A percentile compares a stretch with the other conserved stretches of the same genome.
phyloP scores from a whole-genome alignment of 2,329 filamentous ascomycete species.

The Verticillium nonalfalfae region DNA sequence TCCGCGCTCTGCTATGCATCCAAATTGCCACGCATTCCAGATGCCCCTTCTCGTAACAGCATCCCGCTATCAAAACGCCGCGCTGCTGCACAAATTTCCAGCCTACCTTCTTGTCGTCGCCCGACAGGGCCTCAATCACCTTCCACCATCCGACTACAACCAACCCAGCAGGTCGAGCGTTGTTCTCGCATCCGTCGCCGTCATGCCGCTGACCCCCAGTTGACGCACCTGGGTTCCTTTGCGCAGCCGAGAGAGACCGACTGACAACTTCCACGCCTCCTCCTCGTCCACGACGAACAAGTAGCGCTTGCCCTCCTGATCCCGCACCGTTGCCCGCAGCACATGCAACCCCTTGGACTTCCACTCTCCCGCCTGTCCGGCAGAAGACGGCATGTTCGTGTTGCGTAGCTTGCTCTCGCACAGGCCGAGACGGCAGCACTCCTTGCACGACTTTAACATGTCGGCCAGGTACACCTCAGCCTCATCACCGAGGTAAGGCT shows the following conservation, averaged over 20 bases:
- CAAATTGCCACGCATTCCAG: constrained; percentile 8
- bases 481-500: constrained; percentile 54
- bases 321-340: constrained; percentile 56
- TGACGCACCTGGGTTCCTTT: constrained; percentile 54
- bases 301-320: constrained; percentile 61
- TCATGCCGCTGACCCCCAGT: constrained; percentile 52
- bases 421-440: constrained; percentile 51
- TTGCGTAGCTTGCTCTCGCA: constrained; percentile 36
- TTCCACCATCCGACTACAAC: constrained; percentile 12
- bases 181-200: constrained; percentile 43
- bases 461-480: constrained; percentile 59
- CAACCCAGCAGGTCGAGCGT: constrained; percentile 56
- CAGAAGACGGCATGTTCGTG: constrained; percentile 31
- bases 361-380: constrained; percentile 45
- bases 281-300: constrained; percentile 59
- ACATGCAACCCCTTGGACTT: constrained; percentile 53
- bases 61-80: background rate
- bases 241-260: constrained; percentile 54
- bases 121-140: background rate
- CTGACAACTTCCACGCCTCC: constrained; percentile 62
- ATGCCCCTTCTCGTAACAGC: background rate
- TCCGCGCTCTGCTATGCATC: constrained; percentile 13
- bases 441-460: constrained; percentile 58
- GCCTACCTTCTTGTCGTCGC: background rate
- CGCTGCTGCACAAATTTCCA: background rate